Conservation (phyloP, 1,284 basidiomycete genomes). For the Sanghuangporus sanghuang region DNA sequence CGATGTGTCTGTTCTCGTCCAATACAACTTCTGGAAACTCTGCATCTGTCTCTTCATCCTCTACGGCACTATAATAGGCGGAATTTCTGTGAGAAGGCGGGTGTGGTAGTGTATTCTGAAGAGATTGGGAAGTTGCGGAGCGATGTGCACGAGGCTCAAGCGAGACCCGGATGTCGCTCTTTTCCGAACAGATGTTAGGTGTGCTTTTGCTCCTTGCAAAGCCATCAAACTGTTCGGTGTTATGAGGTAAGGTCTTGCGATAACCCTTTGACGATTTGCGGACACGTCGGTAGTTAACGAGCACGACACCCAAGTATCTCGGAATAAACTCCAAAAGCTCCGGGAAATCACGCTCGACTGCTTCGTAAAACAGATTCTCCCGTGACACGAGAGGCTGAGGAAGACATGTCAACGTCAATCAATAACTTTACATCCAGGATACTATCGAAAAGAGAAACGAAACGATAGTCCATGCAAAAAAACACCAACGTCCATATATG, state of each 20-base stretch:
- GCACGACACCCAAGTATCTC: constrained; percentile 95
- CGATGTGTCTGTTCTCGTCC: constrained; percentile 91
- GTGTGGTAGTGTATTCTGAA: background rate
- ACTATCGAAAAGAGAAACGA: background rate
- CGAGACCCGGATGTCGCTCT: constrained; percentile 7
- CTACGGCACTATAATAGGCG: constrained; percentile 17
- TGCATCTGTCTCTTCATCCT: constrained; percentile 40
- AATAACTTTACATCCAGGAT: background rate
- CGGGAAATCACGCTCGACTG: constrained; percentile 90
- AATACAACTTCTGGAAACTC: constrained; percentile 89
- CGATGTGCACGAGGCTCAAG: constrained; percentile 1
- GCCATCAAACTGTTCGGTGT: constrained; percentile 15
- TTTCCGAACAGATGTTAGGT: constrained; percentile 2
- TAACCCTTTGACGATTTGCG: constrained; percentile 33
- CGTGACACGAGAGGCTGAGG: constrained; percentile 87
- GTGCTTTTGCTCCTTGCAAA: constrained; percentile 21
- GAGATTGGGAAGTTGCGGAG: constrained; percentile 5
- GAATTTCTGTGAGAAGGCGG: background rate
- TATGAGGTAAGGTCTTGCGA: constrained; percentile 14
- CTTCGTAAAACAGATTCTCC: constrained; percentile 98
- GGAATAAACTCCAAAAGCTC: constrained; percentile 91
- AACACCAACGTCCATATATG: background rate
- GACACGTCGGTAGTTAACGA: constrained; percentile 89
- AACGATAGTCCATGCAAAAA: background rate
- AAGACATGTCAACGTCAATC: background rate